These are phyloP conservation scores for Nannizzia gypsea DNA, from an alignment of 2,329 filamentous ascomycete species.

Conservation along the genomic window DNA sequence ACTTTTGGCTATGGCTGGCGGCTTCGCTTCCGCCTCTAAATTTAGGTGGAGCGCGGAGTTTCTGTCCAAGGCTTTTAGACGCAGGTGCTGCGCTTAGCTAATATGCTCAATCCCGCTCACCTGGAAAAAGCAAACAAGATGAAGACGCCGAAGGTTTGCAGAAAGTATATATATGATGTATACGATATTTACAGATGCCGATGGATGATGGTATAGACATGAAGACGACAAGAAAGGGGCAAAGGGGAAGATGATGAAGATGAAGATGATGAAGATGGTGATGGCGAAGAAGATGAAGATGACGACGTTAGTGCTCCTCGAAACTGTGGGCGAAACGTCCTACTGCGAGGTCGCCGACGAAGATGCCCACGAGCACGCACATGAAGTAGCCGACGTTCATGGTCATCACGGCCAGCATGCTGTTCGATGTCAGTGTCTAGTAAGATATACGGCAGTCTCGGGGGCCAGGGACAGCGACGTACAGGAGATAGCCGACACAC, in stretches of 20 bases:
- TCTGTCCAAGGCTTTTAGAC: neutral
- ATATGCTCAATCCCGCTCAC: constrained; percentile 12
- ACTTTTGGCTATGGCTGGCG: no score
- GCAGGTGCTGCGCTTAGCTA: neutral
- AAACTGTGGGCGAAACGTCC: constrained; percentile 51
- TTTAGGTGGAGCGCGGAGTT: neutral
- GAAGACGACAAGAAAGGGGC: neutral
- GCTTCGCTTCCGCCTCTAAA: neutral
- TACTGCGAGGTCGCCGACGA: constrained; percentile 72
- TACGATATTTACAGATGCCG: neutral
- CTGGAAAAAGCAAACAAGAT: neutral
- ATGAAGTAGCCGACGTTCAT: constrained; percentile 78
- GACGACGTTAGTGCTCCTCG: constrained; percentile 40
- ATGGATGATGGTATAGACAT: neutral
- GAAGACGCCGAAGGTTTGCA: neutral
- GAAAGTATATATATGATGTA: neutral
- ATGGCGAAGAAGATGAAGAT: neutral
- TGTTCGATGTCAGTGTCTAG: constrained; percentile 31
- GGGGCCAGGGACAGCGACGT: no score
- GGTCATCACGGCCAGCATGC: constrained; percentile 88
- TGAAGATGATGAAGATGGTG: neutral
- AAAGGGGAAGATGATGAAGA: neutral
- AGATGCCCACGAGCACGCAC: constrained; percentile 64
- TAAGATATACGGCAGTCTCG: constrained; percentile 10
- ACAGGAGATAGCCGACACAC: constrained; percentile 79